Percentiles rank a stretch among this genome's conserved stretches.
These are phyloP conservation scores for Globisporangium carolinianum DNA, from an alignment of 352 stramenopile species.

Conservation along the genomic window DNA sequence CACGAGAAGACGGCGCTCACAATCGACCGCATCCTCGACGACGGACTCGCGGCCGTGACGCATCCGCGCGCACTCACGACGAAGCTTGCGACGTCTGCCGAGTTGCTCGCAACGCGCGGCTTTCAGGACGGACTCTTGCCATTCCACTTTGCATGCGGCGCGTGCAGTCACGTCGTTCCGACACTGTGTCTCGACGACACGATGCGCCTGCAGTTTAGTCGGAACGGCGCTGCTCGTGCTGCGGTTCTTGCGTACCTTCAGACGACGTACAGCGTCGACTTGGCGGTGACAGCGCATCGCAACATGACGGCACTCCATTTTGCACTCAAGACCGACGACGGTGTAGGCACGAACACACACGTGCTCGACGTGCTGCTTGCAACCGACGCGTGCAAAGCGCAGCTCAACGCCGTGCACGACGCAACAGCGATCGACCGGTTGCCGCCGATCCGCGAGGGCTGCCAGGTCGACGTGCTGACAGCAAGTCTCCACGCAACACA, in stretches of 20 bases:
- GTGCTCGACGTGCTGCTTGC: constrained; percentile 47
- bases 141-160: constrained; percentile 63
- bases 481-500: constrained; percentile 16
- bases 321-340: constrained; percentile 39
- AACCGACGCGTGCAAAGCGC: neutral
- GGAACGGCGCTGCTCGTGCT: constrained; percentile 32
- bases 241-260: constrained; percentile 33
- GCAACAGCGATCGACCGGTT: constrained; percentile 37
- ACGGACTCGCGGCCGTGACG: constrained; percentile 26
- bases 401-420: constrained; percentile 55
- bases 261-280: constrained; percentile 25
- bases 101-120: constrained; percentile 26
- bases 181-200: constrained; percentile 42
- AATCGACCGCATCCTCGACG: constrained; percentile 53
- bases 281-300: constrained; percentile 21
- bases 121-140: constrained; percentile 34
- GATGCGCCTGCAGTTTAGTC: constrained; percentile 27
- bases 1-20: constrained; percentile 40
- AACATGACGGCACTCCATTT: constrained; percentile 40
- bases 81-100: constrained; percentile 22
- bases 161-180: constrained; percentile 23
- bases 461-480: constrained; percentile 17
- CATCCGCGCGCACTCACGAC: constrained; percentile 25
- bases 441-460: constrained; percentile 25
- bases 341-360: constrained; percentile 28